Conservation (phyloP, 352 stramenopile genomes). For the Phytophthora constricta region DNA sequence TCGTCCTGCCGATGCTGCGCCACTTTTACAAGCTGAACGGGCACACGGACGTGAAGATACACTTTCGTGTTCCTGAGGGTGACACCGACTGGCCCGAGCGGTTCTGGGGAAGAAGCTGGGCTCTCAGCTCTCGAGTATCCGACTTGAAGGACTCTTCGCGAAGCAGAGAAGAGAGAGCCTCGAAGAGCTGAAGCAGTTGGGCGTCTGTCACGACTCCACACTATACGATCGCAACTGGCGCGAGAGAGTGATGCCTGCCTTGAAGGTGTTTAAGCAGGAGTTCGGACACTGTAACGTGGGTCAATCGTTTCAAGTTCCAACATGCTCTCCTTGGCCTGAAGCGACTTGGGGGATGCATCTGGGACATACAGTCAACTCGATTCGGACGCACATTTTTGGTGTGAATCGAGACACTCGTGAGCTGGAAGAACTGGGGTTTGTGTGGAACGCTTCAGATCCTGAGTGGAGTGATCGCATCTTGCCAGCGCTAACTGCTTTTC, state of each 20-base stretch:
- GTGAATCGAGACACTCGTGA: conserved; percentile 16
- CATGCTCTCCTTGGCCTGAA: not conserved
- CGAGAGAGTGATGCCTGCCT: too few relatives aligned
- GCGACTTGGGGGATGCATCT: conserved; percentile 1
- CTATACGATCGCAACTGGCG: too few relatives aligned
- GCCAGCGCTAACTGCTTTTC: conserved; percentile 7
- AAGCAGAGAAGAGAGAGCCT: not conserved
- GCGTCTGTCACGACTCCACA: conserved; percentile 17
- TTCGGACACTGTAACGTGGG: not conserved
- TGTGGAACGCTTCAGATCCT: conserved; percentile 7
- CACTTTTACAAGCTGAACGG: conserved; percentile 15
- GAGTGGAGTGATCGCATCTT: conserved; percentile 20
- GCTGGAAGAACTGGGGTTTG: conserved; percentile 21
- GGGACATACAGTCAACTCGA: conserved; percentile 15
- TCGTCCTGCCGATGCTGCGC: conserved; percentile 10
- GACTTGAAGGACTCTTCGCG: conserved; percentile 33
- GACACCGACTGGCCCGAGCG: conserved; percentile 34
- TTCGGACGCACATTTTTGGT: conserved; percentile 5
- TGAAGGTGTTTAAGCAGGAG: too few relatives aligned
- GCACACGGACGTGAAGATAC: conserved; percentile 63
- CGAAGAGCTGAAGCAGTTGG: conserved; percentile 4
- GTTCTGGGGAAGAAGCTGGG: conserved; percentile 41
- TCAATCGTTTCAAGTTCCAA: not conserved
- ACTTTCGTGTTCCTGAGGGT: conserved; percentile 35
- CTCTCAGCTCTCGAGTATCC: conserved; percentile 48